Base-by-base conservation (phyloP, 2,329 filamentous ascomycete genomes). In the Fusarium vanettenii region DNA sequence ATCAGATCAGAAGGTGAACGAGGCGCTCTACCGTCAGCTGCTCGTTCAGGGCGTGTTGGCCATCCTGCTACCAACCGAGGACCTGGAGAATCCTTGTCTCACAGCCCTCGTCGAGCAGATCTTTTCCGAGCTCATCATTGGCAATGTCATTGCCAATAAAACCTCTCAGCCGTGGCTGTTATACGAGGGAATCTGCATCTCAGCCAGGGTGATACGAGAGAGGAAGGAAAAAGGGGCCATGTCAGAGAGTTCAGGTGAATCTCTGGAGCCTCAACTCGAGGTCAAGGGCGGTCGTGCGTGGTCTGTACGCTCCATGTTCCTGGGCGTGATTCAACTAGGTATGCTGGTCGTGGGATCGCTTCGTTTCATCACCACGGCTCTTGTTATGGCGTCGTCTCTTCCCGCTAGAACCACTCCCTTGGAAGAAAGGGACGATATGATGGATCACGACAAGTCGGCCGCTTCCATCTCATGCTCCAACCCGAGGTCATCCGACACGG, bases 41-140 rank as follows among this genome's bases (percentile, higher is more conserved):
- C 87, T 98, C n/a, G 92, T 95, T 18, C 92, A 95, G 80, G 94
- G 93, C 33, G 88, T 95, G 41, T 86, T 99, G 71, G 92, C 94
- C 27, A 88, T 98, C 62, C 89, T 99, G 18, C 88, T 99, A 22
- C 97, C 97, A 11, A 97, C 95, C 18, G 96, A 98, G 79, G 96
- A 98, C 81, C 87, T 98, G 43, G 92, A 96, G 79, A 98, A 98
- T 81, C 91, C 91, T 64, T 97, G 94, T 81, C 87, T 98, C 78
- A 93, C 94, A 66, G 89, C 94, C 39, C 87, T 99, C 71, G 93
- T 98, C 72, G 91, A 92, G 64, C 95, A 98, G 83, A 93, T 98
- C 74, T 88, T 98, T 71, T 94, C 95, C 8, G 95, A 98, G 83
- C 91, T 97, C 81, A 94, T 98, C 72, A 87, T 99, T 74, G 94